These are phyloP conservation scores for Tuber melanosporum DNA, from an alignment of 495 filamentous ascomycete genomes.

Conservation along the genomic window DNA sequence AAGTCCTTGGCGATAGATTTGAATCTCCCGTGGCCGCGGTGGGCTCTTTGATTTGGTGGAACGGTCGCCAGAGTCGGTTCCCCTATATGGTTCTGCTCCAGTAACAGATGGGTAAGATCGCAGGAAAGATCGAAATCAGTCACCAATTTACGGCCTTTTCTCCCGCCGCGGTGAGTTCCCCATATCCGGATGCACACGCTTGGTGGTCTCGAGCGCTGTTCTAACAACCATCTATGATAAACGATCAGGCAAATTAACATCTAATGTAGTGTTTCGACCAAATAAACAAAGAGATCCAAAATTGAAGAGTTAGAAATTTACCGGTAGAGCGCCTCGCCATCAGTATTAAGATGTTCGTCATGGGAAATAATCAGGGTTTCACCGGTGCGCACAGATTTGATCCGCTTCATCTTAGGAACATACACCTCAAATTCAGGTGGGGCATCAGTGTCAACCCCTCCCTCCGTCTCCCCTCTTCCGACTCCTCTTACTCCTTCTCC, in stretches of 20 bases:
- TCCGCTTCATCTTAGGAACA: conserved; percentile 16
- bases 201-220: conserved; percentile 21
- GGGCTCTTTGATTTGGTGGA: conserved; percentile 4
- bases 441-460: not conserved
- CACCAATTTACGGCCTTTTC: not conserved
- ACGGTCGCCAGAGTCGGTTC: conserved; percentile 9
- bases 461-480: not conserved
- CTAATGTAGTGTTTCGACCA: not conserved
- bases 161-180: conserved; percentile 14
- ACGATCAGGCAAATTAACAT: not conserved
- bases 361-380: conserved; percentile 25
- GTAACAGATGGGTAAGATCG: conserved; percentile 4
- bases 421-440: conserved; percentile 28
- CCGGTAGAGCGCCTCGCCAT: conserved; percentile 39
- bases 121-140: conserved; percentile 23
- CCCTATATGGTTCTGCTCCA: not conserved
- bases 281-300: conserved; percentile 5
- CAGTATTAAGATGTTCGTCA: conserved; percentile 40
- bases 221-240: conserved; percentile 26
- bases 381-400: conserved; percentile 6
- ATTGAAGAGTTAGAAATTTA: conserved; percentile 6
- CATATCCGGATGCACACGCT: conserved; percentile 20
- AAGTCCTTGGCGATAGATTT: conserved; percentile 11
- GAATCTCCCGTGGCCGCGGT: conserved; percentile 24
- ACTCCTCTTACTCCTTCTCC: not conserved